phyloP scores from a whole-genome alignment of 2,329 filamentous ascomycete genomes.

The Fonsecaea multimorphosa region DNA sequence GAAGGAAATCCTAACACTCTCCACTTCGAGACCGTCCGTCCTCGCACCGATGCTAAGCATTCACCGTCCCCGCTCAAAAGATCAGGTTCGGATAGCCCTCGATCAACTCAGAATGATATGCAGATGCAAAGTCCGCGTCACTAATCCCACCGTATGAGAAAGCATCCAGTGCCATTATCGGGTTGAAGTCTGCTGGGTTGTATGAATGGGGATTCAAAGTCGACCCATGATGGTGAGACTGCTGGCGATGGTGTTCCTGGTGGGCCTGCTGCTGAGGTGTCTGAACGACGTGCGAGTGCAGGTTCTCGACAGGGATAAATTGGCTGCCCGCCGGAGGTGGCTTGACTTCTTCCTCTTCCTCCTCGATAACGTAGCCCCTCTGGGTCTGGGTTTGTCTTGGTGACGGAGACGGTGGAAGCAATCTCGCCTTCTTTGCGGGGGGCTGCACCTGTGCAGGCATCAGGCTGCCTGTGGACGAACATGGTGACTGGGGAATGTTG shows the following conservation, averaged over 20 bases:
- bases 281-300: slow-evolving; percentile 12
- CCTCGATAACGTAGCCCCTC: neutral
- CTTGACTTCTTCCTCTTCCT: slow-evolving; percentile 17
- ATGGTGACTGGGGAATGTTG: slow-evolving; percentile 24
- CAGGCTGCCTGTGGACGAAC: neutral
- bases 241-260: slow-evolving; percentile 1
- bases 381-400: neutral
- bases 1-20: neutral
- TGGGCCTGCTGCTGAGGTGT: slow-evolving; percentile 3
- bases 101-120: slow-evolving; percentile 25
- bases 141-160: slow-evolving; percentile 31
- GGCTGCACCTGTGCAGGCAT: neutral
- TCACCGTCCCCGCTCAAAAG: slow-evolving; percentile 19
- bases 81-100: slow-evolving; percentile 27
- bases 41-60: neutral
- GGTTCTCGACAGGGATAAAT: slow-evolving; percentile 6
- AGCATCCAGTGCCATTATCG: slow-evolving; percentile 29
- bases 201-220: slow-evolving; percentile 22
- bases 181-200: slow-evolving; percentile 25
- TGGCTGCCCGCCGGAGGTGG: neutral
- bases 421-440: slow-evolving; percentile 12
- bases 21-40: neutral
- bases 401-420: neutral
- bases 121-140: slow-evolving; percentile 31
- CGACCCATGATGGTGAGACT: neutral